Evolutionary conservation across 305 asterid species (phyloP), one percentile per base, ranked within the genome.

Genomic region (Fraxinus greggii): DNA sequence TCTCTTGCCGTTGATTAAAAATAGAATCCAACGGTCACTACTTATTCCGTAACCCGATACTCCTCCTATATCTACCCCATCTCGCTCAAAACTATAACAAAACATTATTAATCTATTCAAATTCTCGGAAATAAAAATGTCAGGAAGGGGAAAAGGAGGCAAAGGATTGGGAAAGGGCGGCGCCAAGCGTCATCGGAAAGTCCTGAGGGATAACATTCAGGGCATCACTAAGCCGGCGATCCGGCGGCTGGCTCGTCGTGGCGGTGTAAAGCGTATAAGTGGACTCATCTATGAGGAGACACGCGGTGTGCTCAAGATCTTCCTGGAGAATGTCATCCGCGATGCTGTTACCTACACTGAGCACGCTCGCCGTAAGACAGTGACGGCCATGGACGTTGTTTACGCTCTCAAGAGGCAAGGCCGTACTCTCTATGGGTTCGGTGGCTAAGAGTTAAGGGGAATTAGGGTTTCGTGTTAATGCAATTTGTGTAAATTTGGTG

Each of bases 351-450:
- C 90, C 63, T 88, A 88, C 81, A 88, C 90, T 9, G 90, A 88
- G 82, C 90, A 88, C n/a, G 73, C 73, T 65, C 73, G 73, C 35
- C 73, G 73, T 65, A 65, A 65, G 73, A 88, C 91, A 7, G 91
- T 88, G 77, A 88, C 91, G 8, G 91, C 91, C n/a, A 88, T 88
- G 91, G 91, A 88, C 40, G 91, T 88, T 12, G 91, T 88, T 19
- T 88, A 88, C 61, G 90, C 91, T 8, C 87, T 89, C 78, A 89
- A 89, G 89, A 89, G 90, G 86, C 91, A 89, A 79, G 91, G 91
- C 4, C 87, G 91, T 7, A 89, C 91, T 19, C 84, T 87, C 1
- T 89, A 89, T 21, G 91, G 91, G 17, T 89, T 89, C 51, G 91
- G 91, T 36, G 90, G 91, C 45, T 89, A 33, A 32, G 76, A 29